Evolutionary conservation across 2,329 filamentous ascomycete species (phyloP).

Genomic region (Anisogramma anomala): DNA sequence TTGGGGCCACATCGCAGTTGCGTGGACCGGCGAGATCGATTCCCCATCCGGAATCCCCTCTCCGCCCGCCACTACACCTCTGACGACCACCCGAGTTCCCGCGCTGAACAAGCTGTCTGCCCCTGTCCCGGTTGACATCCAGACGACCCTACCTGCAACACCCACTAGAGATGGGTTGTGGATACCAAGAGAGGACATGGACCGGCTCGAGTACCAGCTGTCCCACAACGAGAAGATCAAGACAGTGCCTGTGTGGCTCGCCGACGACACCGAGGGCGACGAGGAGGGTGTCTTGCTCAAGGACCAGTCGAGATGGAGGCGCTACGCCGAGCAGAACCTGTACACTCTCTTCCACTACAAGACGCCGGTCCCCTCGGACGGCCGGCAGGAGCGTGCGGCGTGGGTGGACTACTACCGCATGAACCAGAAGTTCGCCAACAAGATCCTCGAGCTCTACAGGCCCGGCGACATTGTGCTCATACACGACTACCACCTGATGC

Average conservation of each 20-base stretch:
- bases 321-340: constrained; percentile 82
- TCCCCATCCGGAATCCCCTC: constrained; percentile 31
- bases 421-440: constrained; percentile 85
- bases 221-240: constrained; percentile 61
- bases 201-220: constrained; percentile 62
- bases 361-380: constrained; percentile 80
- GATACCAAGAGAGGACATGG: constrained; percentile 58
- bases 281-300: constrained; percentile 62
- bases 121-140: constrained; percentile 61
- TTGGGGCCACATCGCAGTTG: constrained; percentile 88
- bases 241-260: constrained; percentile 81
- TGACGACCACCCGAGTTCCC: constrained; percentile 37
- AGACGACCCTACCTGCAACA: constrained; percentile 42
- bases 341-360: constrained; percentile 96
- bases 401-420: constrained; percentile 91
- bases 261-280: constrained; percentile 58
- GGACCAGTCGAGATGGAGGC: constrained; percentile 76
- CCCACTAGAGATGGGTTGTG: constrained; percentile 56
- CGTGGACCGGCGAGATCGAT: constrained; percentile 86
- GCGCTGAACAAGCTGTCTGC: constrained; percentile 65
- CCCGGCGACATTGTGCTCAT: constrained; percentile 87
- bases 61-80: constrained; percentile 36
- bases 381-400: constrained; percentile 65
- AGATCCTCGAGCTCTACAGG: constrained; percentile 78
- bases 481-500: constrained; percentile 87